Evolutionary conservation across 108 stramenopile genomes (phyloP).

Genomic region (Cyclotella kingstonii): DNA sequence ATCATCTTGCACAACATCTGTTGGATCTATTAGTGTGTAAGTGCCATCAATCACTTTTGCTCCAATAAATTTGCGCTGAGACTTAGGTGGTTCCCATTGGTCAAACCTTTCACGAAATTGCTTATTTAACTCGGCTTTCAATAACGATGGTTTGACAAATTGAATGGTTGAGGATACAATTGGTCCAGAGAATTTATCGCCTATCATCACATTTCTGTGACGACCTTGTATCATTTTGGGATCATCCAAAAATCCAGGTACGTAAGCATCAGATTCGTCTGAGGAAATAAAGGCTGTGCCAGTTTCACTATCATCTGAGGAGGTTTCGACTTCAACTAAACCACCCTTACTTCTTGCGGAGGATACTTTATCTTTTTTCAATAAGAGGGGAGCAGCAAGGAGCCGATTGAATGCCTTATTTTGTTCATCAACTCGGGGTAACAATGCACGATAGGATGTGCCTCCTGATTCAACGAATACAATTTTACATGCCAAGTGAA

Average conservation of each 20-base stretch:
- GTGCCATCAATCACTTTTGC: conserved; percentile 78
- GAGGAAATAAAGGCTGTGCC: conserved; percentile 11
- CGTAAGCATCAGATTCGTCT: conserved; percentile 38
- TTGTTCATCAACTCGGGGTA: conserved; percentile 40
- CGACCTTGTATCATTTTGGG: conserved; percentile 83
- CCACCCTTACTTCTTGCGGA: conserved; percentile 9
- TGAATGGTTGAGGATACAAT: conserved; percentile 86
- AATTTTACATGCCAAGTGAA: not conserved
- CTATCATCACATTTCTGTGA: conserved; percentile 85
- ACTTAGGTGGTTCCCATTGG: conserved; percentile 83
- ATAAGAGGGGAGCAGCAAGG: conserved; percentile 5
- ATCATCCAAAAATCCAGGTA: conserved; percentile 77
- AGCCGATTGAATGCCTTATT: conserved; percentile 47
- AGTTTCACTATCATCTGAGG: conserved; percentile 6
- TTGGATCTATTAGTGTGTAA: conserved; percentile 77
- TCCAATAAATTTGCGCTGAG: conserved; percentile 56
- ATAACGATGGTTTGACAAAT: conserved; percentile 80
- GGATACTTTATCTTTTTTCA: conserved; percentile 11
- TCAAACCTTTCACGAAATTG: conserved; percentile 92
- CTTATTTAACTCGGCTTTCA: conserved; percentile 92
- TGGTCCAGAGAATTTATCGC: conserved; percentile 74
- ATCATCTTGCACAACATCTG: conserved; percentile 42
- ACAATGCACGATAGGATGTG: conserved; percentile 67
- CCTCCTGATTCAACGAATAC: conserved; percentile 39
- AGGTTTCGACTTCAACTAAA: conserved; percentile 16